These are phyloP conservation scores for Lodderomyces orthopsilosis DNA, from an alignment of 1,139 yeast genomes.

Conservation along the genomic window DNA sequence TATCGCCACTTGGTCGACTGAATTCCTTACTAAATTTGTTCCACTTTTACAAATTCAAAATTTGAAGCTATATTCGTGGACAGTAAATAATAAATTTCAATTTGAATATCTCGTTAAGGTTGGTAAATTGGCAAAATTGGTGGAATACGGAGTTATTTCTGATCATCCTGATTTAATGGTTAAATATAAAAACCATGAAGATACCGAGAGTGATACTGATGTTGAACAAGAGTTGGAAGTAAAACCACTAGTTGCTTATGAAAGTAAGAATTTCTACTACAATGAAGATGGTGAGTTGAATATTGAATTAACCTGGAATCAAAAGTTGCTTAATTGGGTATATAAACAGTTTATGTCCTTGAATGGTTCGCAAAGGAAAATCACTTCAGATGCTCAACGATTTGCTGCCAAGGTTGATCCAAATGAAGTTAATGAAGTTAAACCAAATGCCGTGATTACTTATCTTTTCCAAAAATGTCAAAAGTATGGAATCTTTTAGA, in stretches of 20 bases:
- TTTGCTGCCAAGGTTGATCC: conserved; percentile 28
- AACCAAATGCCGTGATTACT: conserved; percentile 16
- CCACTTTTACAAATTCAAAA: conserved; percentile 40
- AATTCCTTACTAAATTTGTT: conserved; percentile 34
- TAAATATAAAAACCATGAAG: conserved; percentile 15
- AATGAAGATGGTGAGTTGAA: conserved; percentile 17
- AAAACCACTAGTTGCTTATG: conserved; percentile 6
- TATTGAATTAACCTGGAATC: conserved; percentile 21
- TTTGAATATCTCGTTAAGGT: conserved; percentile 40
- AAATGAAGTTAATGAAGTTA: conserved; percentile 17
- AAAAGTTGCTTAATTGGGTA: conserved; percentile 19
- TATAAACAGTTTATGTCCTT: conserved; percentile 17
- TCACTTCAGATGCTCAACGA: conserved; percentile 21
- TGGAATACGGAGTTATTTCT: conserved; percentile 54
- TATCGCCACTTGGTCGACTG: conserved; percentile 38
- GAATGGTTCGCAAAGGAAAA: conserved; percentile 17
- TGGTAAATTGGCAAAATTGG: conserved; percentile 24
- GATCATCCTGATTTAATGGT: conserved; percentile 54
- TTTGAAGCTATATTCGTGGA: conserved; percentile 73
- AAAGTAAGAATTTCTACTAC: conserved; percentile 8
- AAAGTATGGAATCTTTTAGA: conserved; percentile 30
- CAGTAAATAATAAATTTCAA: conserved; percentile 59
- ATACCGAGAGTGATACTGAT: conserved; percentile 1
- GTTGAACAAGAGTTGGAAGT: conserved; percentile 7
- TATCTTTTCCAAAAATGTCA: conserved; percentile 33